Percentiles rank a stretch among this genome's conserved stretches.
phyloP scores from a whole-genome alignment of 108 stramenopile genomes.

The Parietichytrium sp. region DNA sequence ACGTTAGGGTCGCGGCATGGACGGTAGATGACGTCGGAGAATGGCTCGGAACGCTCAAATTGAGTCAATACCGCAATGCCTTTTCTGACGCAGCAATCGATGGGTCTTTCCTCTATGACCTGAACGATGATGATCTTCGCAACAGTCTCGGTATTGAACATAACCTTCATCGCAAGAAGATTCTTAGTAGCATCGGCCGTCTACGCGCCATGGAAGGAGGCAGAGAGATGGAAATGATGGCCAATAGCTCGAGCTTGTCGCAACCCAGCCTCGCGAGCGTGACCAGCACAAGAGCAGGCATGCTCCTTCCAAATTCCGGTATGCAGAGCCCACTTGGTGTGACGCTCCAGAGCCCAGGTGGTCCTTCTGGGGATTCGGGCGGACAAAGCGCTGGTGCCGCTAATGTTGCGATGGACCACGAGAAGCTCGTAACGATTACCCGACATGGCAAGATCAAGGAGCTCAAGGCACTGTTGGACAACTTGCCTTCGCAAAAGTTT shows the following conservation, averaged over 20 bases:
- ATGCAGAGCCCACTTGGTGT: neutral
- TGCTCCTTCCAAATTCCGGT: neutral
- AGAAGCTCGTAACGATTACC: conserved; percentile 55
- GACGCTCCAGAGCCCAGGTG: neutral
- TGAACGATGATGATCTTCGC: conserved; percentile 79
- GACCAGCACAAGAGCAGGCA: neutral
- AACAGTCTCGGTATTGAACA: conserved; percentile 84
- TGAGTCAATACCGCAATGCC: conserved; percentile 74
- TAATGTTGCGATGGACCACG: neutral
- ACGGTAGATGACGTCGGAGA: conserved; percentile 74
- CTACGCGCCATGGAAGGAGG: neutral
- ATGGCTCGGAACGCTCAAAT: conserved; percentile 75
- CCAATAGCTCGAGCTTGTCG: neutral
- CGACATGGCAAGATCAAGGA: conserved; percentile 69
- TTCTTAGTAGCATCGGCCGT: conserved; percentile 65
- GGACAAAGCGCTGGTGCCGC: neutral
- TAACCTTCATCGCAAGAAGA: conserved; percentile 81
- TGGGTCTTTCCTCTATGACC: conserved; percentile 77
- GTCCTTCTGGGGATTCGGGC: neutral
- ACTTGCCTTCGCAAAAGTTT: conserved; percentile 62
- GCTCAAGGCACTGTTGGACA: conserved; percentile 67
- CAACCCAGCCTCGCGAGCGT: neutral
- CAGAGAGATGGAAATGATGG: neutral
- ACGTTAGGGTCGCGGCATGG: conserved; percentile 71
- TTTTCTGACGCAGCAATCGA: conserved; percentile 80